phyloP scores from a whole-genome alignment of 495 filamentous ascomycete species.

The Xylaria curta region DNA sequence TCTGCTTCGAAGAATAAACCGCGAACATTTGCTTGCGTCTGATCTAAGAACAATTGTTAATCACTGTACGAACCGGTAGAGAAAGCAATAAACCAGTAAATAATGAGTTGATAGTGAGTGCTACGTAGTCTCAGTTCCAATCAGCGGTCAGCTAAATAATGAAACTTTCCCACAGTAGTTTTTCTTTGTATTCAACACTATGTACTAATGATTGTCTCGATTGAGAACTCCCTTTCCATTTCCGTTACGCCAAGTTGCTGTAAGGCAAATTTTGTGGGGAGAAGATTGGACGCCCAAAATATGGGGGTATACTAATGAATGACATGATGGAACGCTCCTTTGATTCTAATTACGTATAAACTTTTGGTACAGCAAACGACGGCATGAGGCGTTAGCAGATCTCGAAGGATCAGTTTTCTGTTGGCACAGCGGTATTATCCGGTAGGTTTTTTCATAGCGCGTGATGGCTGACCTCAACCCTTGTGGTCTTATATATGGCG shows the following conservation, averaged over 20 bases:
- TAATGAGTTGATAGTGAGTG: background rate
- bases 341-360: slow-evolving; percentile 10
- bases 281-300: background rate
- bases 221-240: background rate
- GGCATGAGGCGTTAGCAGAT: background rate
- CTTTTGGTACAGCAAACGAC: background rate
- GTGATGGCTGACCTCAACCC: slow-evolving; percentile 19
- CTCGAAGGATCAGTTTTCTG: background rate
- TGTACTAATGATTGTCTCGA: background rate
- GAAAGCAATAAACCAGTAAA: no score
- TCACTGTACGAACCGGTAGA: no score
- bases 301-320: background rate
- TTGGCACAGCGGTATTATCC: background rate
- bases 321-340: background rate
- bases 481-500: slow-evolving; percentile 22
- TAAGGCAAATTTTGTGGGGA: background rate
- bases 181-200: background rate
- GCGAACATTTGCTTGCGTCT: background rate
- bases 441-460: background rate
- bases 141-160: background rate
- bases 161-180: background rate
- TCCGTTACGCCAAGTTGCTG: background rate
- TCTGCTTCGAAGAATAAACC: background rate
- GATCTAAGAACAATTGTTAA: no score
- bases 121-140: background rate